Conservation (phyloP, 2,329 filamentous ascomycete species). For the Ceratocystis huliohia region DNA sequence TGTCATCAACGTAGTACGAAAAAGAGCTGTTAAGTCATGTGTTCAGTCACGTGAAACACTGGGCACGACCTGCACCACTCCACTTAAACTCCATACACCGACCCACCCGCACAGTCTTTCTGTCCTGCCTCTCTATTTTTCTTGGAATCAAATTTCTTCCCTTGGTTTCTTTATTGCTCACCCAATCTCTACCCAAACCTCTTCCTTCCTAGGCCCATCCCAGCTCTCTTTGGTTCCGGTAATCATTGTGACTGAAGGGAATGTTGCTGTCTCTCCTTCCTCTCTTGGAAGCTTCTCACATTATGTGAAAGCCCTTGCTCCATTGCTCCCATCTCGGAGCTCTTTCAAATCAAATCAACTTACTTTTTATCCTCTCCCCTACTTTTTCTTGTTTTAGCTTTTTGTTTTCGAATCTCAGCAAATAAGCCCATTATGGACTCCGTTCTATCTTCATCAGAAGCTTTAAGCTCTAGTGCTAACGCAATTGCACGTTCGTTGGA, state of each 20-base stretch:
- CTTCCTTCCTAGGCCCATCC: not conserved
- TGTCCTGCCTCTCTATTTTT: constrained; percentile 10
- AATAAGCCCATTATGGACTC: constrained; percentile 3
- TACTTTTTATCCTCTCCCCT: not conserved
- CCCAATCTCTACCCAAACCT: not conserved
- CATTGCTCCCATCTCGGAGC: constrained; percentile 19
- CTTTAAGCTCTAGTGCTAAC: constrained; percentile 4
- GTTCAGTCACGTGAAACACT: constrained; percentile 8
- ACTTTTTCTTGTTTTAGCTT: not conserved
- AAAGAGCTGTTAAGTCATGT: constrained; percentile 8
- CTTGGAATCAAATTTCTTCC: not conserved
- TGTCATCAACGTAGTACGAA: constrained; percentile 3
- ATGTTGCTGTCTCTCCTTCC: not conserved
- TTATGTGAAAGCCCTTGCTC: constrained; percentile 17
- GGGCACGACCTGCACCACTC: constrained; percentile 1
- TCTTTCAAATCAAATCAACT: not conserved
- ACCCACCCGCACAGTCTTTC: constrained; percentile 20
- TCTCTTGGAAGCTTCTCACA: constrained; percentile 14
- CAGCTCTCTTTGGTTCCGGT: not conserved
- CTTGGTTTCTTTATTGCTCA: not conserved
- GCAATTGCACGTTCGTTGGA: constrained; percentile 10
- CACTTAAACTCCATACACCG: constrained; percentile 11
- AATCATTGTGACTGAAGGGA: constrained; percentile 10
- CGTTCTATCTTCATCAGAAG: not conserved
- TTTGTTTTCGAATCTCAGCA: not conserved